Base-by-base conservation (phyloP, 2,329 filamentous ascomycete genomes). In the Trichoderma sp. region DNA sequence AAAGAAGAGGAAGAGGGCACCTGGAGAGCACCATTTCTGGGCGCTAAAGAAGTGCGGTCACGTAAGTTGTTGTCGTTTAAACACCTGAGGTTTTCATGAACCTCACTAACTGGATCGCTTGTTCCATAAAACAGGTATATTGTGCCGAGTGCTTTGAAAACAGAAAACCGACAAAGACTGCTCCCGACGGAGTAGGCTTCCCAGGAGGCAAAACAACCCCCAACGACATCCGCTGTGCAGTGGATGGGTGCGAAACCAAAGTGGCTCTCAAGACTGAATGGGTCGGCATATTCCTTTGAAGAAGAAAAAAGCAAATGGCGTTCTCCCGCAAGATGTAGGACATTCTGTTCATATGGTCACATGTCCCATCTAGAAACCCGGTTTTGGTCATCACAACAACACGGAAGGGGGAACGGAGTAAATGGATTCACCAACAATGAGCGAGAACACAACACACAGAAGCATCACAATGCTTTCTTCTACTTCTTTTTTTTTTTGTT, bases 21-120 rank as follows among this genome's bases (percentile, higher is more conserved):
- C 84, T 7, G 87, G 85, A 26, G 94, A 97, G 81, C 91, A 93
- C 78, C 92, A 97, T 77, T 95, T 98, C 73, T 98, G 95, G 94
- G 92, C 96, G 1, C 87, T 96, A 43, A 97, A 95, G 81, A 87
- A 87, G 66, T 99, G 96, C 80, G 96, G 96, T 74, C 96, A 99
- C 83, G 96, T 98, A 87, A 78, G 86, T 80, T 28, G n/a, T 20
- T 39, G 8, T 39, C 12, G 13, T 20, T 26, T 36, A 6, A 36
- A 15, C 15, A 15, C 6, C 12, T 3, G 26, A 67, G 47, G 20
- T 53, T 13, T 23, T 5, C 8, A 53, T 53, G 47, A 53, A 1
- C 47, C 47, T 23, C 20, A 43, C 34, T 71, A 34, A 72, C 36
- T 50, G 20, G 47, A 15, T 15, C 7, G 23, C 1, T 34, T 34